Evolutionary conservation across 176 grass and related monocot genomes (phyloP).

Genomic region (Cenchrus fungigraminus): DNA sequence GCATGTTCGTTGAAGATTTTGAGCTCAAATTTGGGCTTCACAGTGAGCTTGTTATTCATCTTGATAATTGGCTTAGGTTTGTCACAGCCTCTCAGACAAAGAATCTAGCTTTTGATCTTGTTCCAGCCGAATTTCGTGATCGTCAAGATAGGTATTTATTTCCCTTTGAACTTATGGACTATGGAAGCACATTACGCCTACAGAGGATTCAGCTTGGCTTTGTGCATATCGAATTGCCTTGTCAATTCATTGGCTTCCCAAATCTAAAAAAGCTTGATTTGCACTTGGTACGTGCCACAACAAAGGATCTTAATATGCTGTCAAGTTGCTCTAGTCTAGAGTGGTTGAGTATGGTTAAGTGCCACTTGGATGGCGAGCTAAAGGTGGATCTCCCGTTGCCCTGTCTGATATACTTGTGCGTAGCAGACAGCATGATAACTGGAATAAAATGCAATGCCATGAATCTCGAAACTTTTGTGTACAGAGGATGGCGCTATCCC

Average conservation of each 20-base stretch:
- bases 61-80: conserved; percentile 8
- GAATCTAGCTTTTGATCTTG: conserved; percentile 15
- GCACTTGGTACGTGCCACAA: background rate
- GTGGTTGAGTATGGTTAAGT: conserved; percentile 2
- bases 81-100: background rate
- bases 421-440: background rate
- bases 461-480: conserved; percentile 2
- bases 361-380: background rate
- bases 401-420: background rate
- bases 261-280: conserved; percentile 20
- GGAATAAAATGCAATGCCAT: background rate
- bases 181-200: background rate
- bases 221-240: background rate
- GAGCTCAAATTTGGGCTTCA: background rate
- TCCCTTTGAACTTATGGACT: background rate
- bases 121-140: background rate
- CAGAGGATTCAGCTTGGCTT: background rate
- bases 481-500: background rate
- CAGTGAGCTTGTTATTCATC: background rate
- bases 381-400: background rate
- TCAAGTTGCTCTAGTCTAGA: background rate
- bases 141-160: background rate
- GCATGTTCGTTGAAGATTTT: background rate
- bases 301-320: background rate
- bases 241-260: background rate